Evolutionary conservation across 805 yeast genomes (phyloP), one percentile per base, ranked within the genome.

Genomic region (Sugiyamaella valdiviana): DNA sequence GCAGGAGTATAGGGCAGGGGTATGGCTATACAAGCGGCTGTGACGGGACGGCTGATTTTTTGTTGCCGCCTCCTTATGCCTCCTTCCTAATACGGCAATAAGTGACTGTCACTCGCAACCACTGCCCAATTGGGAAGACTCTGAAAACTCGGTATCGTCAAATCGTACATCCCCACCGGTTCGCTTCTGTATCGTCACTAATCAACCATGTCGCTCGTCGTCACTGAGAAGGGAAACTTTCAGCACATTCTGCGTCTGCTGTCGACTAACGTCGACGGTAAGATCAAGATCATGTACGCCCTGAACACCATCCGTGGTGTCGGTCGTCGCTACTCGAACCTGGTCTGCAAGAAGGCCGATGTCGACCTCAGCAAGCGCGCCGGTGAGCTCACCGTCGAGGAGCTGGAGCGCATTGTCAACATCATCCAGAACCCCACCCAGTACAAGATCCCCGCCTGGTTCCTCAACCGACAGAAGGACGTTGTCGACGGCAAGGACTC

Each of bases 251-350:
- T 93, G 81, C 99, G 95, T 91, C 87, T 93, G 82, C 88, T 93
- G 79, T 93, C 95, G 89, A 93, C 99, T 80, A 93, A 93, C 90
- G 97, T 93, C 75, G 99, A 93, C 78, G 99, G 99, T 85, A 90
- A 95, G 89, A 91, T 91, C 83, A 93, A 93, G 85, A 83, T 93
- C 77, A 95, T 93, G 93, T 95, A 90, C 87, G 99, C 99, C 75
- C 82, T 93, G 80, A 90, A 99, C 83, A 85, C 90, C 79, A 95
- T 93, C 75, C 87, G 96, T 82, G 99, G 99, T 90, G 98, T 93
- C 70, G 99, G 99, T 82, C 95, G 98, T 79, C 93, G 99, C 82
- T 95, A 91, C 86, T 82, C 99, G 77, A 93, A 95, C 90, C 82
- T 93, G 80, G 96, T 93, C 73, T 93, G 98, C 83, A 95, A 95